Conservation (phyloP, 176 grass and related monocot species). For the Calamus simplicifolius region DNA sequence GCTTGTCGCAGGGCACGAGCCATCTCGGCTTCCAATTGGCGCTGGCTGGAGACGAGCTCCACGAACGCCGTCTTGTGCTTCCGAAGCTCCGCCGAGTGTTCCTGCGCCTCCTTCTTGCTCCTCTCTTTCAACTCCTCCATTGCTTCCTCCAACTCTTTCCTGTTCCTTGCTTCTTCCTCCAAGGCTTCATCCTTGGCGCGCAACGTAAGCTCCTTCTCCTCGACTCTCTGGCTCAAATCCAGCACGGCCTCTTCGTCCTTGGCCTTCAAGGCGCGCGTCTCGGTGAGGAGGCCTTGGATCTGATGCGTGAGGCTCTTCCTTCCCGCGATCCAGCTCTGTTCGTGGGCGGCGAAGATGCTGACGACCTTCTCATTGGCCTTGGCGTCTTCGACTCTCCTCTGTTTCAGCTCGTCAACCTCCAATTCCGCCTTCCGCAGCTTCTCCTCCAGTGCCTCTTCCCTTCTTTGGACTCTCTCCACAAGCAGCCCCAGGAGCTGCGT, state of each 20-base stretch:
- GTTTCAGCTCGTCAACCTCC: slow-evolving; percentile 35
- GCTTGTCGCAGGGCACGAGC: slow-evolving; percentile 31
- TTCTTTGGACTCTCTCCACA: slow-evolving; percentile 14
- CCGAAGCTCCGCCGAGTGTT: slow-evolving; percentile 45
- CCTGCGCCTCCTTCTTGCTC: slow-evolving; percentile 22
- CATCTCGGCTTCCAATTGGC: slow-evolving; percentile 59
- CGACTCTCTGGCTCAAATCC: slow-evolving; percentile 31
- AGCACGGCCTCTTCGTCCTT: slow-evolving; percentile 32
- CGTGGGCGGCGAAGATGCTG: slow-evolving; percentile 56
- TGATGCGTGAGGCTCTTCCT: slow-evolving; percentile 45
- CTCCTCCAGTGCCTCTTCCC: slow-evolving; percentile 23
- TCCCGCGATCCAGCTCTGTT: slow-evolving; percentile 65
- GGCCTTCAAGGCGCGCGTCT: slow-evolving; percentile 30
- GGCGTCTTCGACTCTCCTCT: slow-evolving; percentile 49
- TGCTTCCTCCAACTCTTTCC: slow-evolving; percentile 26
- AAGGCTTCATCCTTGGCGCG: slow-evolving; percentile 33
- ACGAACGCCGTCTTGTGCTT: slow-evolving; percentile 66
- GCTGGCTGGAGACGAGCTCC: slow-evolving; percentile 57
- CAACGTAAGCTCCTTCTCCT: slow-evolving; percentile 29
- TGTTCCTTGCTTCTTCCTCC: slow-evolving; percentile 31
- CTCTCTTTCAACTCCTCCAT: slow-evolving; percentile 30
- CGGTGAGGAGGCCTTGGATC: slow-evolving; percentile 50
- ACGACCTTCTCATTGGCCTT: slow-evolving; percentile 84
- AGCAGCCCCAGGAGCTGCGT: slow-evolving; percentile 26
- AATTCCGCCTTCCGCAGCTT: slow-evolving; percentile 27